Conservation (phyloP, 129 eudicot genomes). For the Sambucus nigra region DNA sequence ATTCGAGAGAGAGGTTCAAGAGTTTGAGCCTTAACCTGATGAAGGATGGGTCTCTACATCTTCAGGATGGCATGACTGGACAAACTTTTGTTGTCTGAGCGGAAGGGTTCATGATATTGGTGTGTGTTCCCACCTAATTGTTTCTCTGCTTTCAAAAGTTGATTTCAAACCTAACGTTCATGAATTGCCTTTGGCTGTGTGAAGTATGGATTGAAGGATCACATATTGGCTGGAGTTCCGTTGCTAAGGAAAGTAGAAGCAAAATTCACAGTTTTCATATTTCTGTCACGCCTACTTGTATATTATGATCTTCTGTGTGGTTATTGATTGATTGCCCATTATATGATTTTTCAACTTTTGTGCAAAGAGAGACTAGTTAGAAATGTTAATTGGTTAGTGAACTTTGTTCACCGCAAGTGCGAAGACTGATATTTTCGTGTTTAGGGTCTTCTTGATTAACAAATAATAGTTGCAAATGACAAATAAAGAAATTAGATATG, state of each 20-base stretch:
- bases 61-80: conserved; percentile 69
- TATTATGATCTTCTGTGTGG: background rate
- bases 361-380: conserved; percentile 14
- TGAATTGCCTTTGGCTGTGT: too few relatives aligned
- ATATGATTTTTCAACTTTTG: background rate
- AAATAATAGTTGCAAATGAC: too few relatives aligned
- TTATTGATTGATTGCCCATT: conserved; percentile 1
- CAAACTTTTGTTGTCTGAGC: conserved; percentile 53
- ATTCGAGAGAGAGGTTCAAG: conserved; percentile 86
- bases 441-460: too few relatives aligned
- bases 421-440: background rate
- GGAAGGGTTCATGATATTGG: conserved; percentile 1
- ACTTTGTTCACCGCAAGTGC: too few relatives aligned
- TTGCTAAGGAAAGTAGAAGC: conserved; percentile 8
- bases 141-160: too few relatives aligned
- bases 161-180: too few relatives aligned
- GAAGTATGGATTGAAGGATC: background rate
- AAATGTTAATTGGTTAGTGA: background rate
- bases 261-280: background rate
- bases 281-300: conserved; percentile 10
- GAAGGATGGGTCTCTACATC: too few relatives aligned
- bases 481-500: too few relatives aligned
- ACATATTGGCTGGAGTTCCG: conserved; percentile 1
- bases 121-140: too few relatives aligned
- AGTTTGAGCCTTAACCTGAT: conserved; percentile 72